phyloP scores from a whole-genome alignment of 345 rosid genomes.

The Hypericum perforatum region DNA sequence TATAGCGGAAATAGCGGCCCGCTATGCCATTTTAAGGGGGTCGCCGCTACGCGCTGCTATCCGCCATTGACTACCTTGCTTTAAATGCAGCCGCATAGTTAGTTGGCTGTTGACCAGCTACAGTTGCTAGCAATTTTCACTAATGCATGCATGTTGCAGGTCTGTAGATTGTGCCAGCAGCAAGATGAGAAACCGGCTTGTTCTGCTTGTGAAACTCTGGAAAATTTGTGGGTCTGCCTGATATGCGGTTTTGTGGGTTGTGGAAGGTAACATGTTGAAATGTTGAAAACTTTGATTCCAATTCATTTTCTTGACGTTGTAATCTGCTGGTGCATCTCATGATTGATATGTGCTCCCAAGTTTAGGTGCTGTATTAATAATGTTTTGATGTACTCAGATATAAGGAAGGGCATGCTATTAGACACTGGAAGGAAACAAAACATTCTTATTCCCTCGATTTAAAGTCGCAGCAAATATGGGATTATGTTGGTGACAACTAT shows the following conservation, averaged over 20 bases:
- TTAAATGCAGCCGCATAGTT: too few relatives aligned
- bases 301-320: background rate
- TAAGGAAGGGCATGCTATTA: slow-evolving; percentile 83
- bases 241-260: slow-evolving; percentile 92
- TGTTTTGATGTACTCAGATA: slow-evolving; percentile 40
- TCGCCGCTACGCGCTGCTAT: too few relatives aligned
- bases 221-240: slow-evolving; percentile 83
- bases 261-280: slow-evolving; percentile 51
- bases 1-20: too few relatives aligned
- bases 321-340: too few relatives aligned
- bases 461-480: slow-evolving; percentile 90
- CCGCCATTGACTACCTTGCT: too few relatives aligned
- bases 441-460: slow-evolving; percentile 89
- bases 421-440: slow-evolving; percentile 86
- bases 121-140: too few relatives aligned
- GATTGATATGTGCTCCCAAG: background rate
- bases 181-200: slow-evolving; percentile 71
- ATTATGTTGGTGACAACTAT: slow-evolving; percentile 89
- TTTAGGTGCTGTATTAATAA: background rate
- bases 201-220: slow-evolving; percentile 67
- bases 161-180: slow-evolving; percentile 85
- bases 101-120: too few relatives aligned
- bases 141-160: slow-evolving; percentile 29
- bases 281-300: too few relatives aligned
- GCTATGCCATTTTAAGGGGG: too few relatives aligned